These are phyloP conservation scores for Tylopilus rubrobrunneus DNA, from an alignment of 768 basidiomycete species.

Conservation along the genomic window DNA sequence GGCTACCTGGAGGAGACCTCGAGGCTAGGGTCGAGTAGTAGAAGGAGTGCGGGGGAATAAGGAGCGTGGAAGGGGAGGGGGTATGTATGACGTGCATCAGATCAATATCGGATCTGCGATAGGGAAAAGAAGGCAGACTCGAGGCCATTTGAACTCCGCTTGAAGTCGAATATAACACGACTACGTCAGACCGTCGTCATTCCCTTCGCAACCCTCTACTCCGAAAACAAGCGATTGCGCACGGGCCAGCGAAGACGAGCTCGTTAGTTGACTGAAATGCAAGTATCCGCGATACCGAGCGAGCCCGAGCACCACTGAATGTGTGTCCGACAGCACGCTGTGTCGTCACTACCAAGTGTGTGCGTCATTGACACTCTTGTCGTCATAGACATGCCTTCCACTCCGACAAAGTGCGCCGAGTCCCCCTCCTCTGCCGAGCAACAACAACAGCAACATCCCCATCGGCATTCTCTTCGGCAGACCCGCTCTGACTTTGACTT, in stretches of 20 bases:
- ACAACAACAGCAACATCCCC: neutral
- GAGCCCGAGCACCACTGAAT: conserved; percentile 18
- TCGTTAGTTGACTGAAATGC: conserved; percentile 18
- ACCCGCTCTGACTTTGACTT: conserved; percentile 66
- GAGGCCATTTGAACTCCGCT: conserved; percentile 36
- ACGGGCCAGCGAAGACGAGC: conserved; percentile 27
- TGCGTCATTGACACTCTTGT: conserved; percentile 13
- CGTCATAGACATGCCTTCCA: conserved; percentile 28
- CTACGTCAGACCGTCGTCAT: conserved; percentile 44
- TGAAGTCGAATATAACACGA: conserved; percentile 41
- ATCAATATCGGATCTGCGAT: conserved; percentile 36
- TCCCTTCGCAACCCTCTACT: conserved; percentile 31
- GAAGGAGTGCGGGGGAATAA: conserved; percentile 16
- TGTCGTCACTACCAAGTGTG: conserved; percentile 10
- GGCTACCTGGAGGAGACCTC: conserved; percentile 13
- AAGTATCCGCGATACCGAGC: conserved; percentile 21
- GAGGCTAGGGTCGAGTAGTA: neutral
- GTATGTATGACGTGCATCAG: conserved; percentile 31
- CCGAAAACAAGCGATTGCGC: conserved; percentile 26
- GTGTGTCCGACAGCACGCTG: conserved; percentile 16
- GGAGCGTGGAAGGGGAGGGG: conserved; percentile 7
- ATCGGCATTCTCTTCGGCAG: conserved; percentile 34
- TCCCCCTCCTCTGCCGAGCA: conserved; percentile 16
- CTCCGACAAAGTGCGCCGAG: conserved; percentile 35
- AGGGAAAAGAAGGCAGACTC: conserved; percentile 16